A percentile compares a stretch with the other conserved stretches of the same genome.
Conservation (phyloP, 2,329 filamentous ascomycete species). For the Biscogniauxia mediterranea region DNA sequence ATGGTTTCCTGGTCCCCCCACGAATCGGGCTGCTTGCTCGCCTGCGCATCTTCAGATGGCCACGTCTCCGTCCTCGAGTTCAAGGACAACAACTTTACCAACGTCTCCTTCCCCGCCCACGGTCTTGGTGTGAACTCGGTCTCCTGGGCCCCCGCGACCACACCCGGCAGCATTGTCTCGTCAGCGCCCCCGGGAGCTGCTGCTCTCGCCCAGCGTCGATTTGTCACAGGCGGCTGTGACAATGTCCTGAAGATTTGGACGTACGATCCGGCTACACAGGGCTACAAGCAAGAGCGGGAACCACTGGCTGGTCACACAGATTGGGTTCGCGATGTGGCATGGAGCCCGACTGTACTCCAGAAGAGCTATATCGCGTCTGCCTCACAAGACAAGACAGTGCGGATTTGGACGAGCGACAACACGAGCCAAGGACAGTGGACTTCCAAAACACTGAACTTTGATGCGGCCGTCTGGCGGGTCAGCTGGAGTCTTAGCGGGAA, state of each 20-base stretch:
- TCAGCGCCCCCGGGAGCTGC: conserved; percentile 57
- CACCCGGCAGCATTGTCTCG: conserved; percentile 81
- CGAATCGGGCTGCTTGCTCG: conserved; percentile 90
- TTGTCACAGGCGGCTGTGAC: conserved; percentile 93
- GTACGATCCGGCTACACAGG: conserved; percentile 63
- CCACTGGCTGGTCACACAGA: conserved; percentile 80
- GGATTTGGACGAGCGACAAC: conserved; percentile 87
- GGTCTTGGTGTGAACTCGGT: conserved; percentile 94
- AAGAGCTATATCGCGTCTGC: conserved; percentile 97
- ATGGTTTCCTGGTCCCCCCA: conserved; percentile 97
- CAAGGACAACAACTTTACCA: conserved; percentile 90
- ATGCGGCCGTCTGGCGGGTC: conserved; percentile 88
- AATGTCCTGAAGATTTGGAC: conserved; percentile 93
- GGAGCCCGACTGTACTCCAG: conserved; percentile 91
- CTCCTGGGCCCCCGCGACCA: conserved; percentile 85
- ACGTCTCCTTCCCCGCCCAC: conserved; percentile 87
- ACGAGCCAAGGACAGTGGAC: conserved; percentile 73
- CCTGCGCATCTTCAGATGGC: conserved; percentile 91
- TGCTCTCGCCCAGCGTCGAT: conserved; percentile 68
- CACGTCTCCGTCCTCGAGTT: conserved; percentile 94
- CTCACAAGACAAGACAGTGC: conserved; percentile 93
- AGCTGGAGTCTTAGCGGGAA: conserved; percentile 98
- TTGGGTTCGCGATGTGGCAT: conserved; percentile 97
- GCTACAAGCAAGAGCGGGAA: conserved; percentile 61
- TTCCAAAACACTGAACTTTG: conserved; percentile 81